Evolutionary conservation across 768 basidiomycete species (phyloP), one percentile per base, ranked within the genome.

Genomic region (Clitopilus passeckerianus): DNA sequence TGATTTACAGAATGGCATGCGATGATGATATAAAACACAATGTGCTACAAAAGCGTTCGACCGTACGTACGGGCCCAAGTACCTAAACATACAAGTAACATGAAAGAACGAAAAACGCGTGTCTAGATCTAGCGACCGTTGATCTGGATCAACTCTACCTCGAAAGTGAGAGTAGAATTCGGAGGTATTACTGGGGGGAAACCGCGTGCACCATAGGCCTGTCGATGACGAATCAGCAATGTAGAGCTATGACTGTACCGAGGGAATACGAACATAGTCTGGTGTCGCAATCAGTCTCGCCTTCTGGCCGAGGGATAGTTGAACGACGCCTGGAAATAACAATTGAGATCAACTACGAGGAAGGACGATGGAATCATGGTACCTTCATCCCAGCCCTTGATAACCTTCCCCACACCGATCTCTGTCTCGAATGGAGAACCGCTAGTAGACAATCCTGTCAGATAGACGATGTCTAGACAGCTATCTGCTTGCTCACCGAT

Each of bases 331-430:
- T 93, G 66, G 20, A 4, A 50, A 50, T 20, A 18, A 22, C 3
- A 23, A 7, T 18, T 50, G 18, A 1, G 27, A 56, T 7, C 24
- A 34, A 73, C 80, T 65, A 10, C 16, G 12, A 12, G 3, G 5
- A 55, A 20, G 30, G 54, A 8, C 54, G 30, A 55, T 3, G 15
- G 23, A 18, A 18, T 33, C 4, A 7, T 18, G 5, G 12, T 63
- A 87, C 93, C 93, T 71, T 93, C 90, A 67, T 94, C 93, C 93
- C 92, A 95, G 30, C 93, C 91, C 68, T 80, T 88, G 75, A 95
- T 94, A 53, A 95, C 93, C 68, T 87, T 86, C 7, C 90, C 89
- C 18, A 85, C 76, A 50, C 93, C 91, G 62, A 93, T 93, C 68
- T 82, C 67, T 2, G 89, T 91, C 61, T 72, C 65, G 70, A 94